Evolutionary conservation across 2,329 filamentous ascomycete species (phyloP).

Genomic region (Fusarium duplospermum): DNA sequence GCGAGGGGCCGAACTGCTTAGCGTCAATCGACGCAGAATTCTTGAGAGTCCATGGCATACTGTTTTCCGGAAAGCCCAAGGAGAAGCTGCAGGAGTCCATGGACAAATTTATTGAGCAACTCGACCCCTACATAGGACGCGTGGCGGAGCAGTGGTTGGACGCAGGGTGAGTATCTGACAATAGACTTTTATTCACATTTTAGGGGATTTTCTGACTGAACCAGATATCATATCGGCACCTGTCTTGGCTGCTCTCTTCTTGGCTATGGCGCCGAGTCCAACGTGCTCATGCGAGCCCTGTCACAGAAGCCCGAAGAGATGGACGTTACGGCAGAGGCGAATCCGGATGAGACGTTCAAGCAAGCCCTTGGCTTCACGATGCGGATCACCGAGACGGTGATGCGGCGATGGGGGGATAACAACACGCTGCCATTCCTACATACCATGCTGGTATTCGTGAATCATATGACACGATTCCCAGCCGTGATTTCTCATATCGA

Average conservation of each 20-base stretch:
- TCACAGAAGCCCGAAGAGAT: constrained; percentile 44
- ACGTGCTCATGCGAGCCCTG: constrained; percentile 57
- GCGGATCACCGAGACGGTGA: constrained; percentile 59
- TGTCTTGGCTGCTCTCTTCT: constrained; percentile 48
- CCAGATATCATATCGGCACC: constrained; percentile 50
- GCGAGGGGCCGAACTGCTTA: constrained; percentile 49
- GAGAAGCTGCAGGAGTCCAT: constrained; percentile 60
- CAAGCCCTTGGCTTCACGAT: constrained; percentile 56
- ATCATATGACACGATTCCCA: constrained; percentile 55
- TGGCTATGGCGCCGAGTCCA: constrained; percentile 54
- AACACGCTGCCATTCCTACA: no score
- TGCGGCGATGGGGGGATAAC: constrained; percentile 43
- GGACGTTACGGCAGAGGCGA: constrained; percentile 38
- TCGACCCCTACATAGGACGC: constrained; percentile 66
- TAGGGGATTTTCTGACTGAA: no score
- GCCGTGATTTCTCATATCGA: constrained; percentile 60
- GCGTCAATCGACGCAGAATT: constrained; percentile 66
- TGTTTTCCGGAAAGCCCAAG: constrained; percentile 66
- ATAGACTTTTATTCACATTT: no score
- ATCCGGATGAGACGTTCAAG: constrained; percentile 44
- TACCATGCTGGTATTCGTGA: constrained; percentile 56
- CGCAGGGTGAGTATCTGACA: constrained; percentile 49
- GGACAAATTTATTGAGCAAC: constrained; percentile 60
- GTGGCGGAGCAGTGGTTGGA: constrained; percentile 60
- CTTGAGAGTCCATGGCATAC: constrained; percentile 71